phyloP scores from a whole-genome alignment of 2,329 filamentous ascomycete genomes.

The Xylaria sp. region DNA sequence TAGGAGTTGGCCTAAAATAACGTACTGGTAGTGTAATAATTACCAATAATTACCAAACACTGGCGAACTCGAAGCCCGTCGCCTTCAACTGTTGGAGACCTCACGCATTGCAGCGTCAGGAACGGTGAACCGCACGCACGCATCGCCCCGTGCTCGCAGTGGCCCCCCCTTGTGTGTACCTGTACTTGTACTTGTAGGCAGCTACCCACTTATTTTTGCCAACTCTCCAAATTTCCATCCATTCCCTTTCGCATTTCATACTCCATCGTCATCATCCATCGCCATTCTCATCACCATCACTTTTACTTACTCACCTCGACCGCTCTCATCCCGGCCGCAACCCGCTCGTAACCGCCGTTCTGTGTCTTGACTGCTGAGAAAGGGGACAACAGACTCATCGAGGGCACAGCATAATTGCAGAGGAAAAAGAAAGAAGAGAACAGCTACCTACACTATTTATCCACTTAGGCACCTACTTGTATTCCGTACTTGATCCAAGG shows the following conservation, averaged over 20 bases:
- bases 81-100: no score
- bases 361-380: slow-evolving; percentile 15
- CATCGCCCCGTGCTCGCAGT: no score
- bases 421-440: slow-evolving; percentile 1
- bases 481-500: slow-evolving; percentile 12
- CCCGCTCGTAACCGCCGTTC: slow-evolving; percentile 11
- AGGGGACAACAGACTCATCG: slow-evolving; percentile 6
- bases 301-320: neutral
- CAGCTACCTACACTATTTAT: slow-evolving; percentile 5
- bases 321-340: slow-evolving; percentile 1
- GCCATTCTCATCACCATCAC: slow-evolving; percentile 1
- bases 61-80: neutral
- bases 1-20: neutral
- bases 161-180: no score
- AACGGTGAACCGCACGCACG: neutral
- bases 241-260: neutral
- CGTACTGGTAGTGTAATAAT: slow-evolving; percentile 1
- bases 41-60: slow-evolving; percentile 2
- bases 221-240: neutral
- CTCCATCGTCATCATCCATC: slow-evolving; percentile 2
- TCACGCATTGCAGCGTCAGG: neutral
- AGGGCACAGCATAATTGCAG: slow-evolving; percentile 13
- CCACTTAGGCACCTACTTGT: slow-evolving; percentile 19
- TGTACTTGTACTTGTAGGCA: neutral
- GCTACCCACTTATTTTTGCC: neutral